These are phyloP conservation scores for Arachis stenosperma DNA, from an alignment of 306 rosid genomes.

Conservation along the genomic window DNA sequence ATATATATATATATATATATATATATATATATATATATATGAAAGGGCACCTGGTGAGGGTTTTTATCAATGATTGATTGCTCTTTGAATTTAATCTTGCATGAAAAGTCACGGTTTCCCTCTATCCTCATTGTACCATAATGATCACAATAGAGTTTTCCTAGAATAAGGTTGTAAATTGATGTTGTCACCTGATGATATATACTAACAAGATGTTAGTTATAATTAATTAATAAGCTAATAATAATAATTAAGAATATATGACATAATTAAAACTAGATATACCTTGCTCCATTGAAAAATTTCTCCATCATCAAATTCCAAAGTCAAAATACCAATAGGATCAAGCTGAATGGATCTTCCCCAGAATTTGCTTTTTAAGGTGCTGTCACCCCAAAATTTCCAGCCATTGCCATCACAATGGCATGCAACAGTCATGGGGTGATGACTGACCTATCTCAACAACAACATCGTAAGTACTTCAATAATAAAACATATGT, in stretches of 20 bases:
- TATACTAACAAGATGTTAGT: constrained; percentile 30
- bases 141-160: constrained; percentile 95
- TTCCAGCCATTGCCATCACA: constrained; percentile 94
- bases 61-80: constrained; percentile 83
- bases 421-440: constrained; percentile 90
- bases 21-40: constrained; percentile 23
- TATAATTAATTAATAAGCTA: too few species aligned
- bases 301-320: constrained; percentile 91
- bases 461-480: constrained; percentile 35
- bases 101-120: constrained; percentile 67
- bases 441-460: constrained; percentile 95
- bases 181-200: constrained; percentile 88
- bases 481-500: neutral
- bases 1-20: too few species aligned
- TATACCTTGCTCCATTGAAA: constrained; percentile 88
- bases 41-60: constrained; percentile 81
- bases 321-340: constrained; percentile 75
- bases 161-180: constrained; percentile 94
- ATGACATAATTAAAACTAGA: constrained; percentile 2
- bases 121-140: constrained; percentile 89
- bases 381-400: constrained; percentile 84
- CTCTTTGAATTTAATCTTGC: constrained; percentile 92
- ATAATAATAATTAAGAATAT: too few species aligned
- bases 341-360: constrained; percentile 98
- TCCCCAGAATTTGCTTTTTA: constrained; percentile 96